phyloP scores from a whole-genome alignment of 306 rosid species.

The Trifolium pratense region DNA sequence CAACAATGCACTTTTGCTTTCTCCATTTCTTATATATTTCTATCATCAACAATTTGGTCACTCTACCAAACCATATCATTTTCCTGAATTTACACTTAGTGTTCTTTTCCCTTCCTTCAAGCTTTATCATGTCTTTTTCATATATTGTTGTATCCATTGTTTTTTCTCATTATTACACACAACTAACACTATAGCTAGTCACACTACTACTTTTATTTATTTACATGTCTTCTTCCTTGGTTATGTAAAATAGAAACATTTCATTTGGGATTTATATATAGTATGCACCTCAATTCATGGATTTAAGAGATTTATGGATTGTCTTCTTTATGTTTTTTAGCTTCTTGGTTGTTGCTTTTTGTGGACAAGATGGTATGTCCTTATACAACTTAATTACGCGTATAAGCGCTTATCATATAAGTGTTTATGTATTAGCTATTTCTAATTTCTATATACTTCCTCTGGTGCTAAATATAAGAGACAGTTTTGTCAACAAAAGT shows the following conservation, averaged over 20 bases:
- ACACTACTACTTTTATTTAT: conserved; percentile 33
- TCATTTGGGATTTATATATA: conserved; percentile 11
- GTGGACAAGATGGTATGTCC: conserved; percentile 73
- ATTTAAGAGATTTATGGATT: conserved; percentile 44
- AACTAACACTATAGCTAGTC: conserved; percentile 15
- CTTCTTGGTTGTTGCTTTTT: conserved; percentile 54
- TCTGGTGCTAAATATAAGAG: too few relatives aligned
- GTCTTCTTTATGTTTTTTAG: conserved; percentile 56
- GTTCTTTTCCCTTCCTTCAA: conserved; percentile 54
- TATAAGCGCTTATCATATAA: too few relatives aligned
- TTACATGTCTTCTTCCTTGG: conserved; percentile 38
- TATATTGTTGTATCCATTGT: conserved; percentile 24
- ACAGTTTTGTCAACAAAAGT: too few relatives aligned
- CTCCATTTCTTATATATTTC: conserved; percentile 32
- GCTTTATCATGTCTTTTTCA: conserved; percentile 39
- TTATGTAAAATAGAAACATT: conserved; percentile 29
- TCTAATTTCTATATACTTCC: too few relatives aligned
- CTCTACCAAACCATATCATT: conserved; percentile 52
- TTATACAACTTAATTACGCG: conserved; percentile 1
- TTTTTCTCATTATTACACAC: conserved; percentile 28
- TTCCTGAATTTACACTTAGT: conserved; percentile 21
- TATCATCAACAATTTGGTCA: conserved; percentile 42
- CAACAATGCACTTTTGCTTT: conserved; percentile 31
- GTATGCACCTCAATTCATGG: conserved; percentile 44
- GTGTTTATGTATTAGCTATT: too few relatives aligned